phyloP scores from a whole-genome alignment of 345 rosid species.

The Sonneratia caseolaris region DNA sequence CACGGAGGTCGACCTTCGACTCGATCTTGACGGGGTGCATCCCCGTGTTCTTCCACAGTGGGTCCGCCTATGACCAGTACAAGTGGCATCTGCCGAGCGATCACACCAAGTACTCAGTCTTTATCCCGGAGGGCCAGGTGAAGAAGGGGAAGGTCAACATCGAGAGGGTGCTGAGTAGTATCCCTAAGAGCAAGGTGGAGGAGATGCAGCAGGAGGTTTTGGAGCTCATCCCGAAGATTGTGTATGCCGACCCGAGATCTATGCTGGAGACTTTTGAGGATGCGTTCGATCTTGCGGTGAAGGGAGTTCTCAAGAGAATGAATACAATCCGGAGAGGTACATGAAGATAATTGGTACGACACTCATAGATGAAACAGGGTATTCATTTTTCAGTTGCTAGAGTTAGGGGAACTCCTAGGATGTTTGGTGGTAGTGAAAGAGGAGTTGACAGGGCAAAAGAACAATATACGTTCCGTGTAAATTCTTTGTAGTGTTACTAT shows the following conservation, averaged over 20 bases:
- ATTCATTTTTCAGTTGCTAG: too few species aligned
- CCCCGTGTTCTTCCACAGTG: slow-evolving; percentile 56
- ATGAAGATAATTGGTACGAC: too few species aligned
- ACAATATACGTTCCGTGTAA: too few species aligned
- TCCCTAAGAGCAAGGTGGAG: slow-evolving; percentile 16
- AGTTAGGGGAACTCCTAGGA: too few species aligned
- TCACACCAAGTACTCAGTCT: slow-evolving; percentile 30
- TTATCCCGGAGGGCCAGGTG: slow-evolving; percentile 24
- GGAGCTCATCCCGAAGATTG: slow-evolving; percentile 35
- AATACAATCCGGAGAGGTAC: too few species aligned
- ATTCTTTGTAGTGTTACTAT: too few species aligned
- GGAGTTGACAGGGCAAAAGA: too few species aligned
- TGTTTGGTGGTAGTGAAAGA: too few species aligned
- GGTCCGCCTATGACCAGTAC: slow-evolving; percentile 41
- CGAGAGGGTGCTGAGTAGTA: slow-evolving; percentile 15
- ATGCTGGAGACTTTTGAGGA: slow-evolving; percentile 21
- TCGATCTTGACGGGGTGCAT: slow-evolving; percentile 50
- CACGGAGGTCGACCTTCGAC: slow-evolving; percentile 50
- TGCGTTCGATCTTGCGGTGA: slow-evolving; percentile 46
- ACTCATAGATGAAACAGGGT: too few species aligned
- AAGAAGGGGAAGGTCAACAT: slow-evolving; percentile 17
- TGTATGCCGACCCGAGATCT: slow-evolving; percentile 27
- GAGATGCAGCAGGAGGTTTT: slow-evolving; percentile 39
- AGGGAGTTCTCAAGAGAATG: neutral
- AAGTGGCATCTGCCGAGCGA: slow-evolving; percentile 40